Base-by-base conservation (phyloP, 2,329 filamentous ascomycete genomes). In the Clarireedia homoeocarpa region DNA sequence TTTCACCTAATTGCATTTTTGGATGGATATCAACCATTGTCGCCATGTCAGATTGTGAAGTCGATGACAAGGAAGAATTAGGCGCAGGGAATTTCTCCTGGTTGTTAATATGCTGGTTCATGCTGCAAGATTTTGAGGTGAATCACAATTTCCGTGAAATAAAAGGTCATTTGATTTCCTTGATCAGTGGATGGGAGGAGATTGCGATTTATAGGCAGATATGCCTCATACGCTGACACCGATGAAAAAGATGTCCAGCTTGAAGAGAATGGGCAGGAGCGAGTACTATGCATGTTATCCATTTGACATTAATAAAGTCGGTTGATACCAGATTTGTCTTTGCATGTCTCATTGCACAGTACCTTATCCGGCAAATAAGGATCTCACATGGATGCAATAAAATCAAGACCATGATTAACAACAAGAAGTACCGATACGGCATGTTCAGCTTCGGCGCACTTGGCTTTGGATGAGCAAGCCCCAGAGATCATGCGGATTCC, bases 11-110 rank as follows among this genome's bases (percentile, higher is more conserved):
- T 36, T 55, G 53, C 4, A 56, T 51, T 12, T 53, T 47, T 15
- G 42, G 44, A 2, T 49, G 44, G 24, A 20, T 36, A 14, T 51
- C 46, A 9, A 44, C 20, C 42, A 59, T 58, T 34, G 56, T 48
- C 12, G 45, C 46, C 26, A 58, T 60, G 17, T 61, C 60, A 5
- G 60, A 59, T 17, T 58, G 50, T 24, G 47, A 50, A 10, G 30
- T 48, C 48, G 51, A 52, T 17, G 42, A 15, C 0, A 24, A n/a
- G 17, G 54, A 42, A 2, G 55, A 44, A 12, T 17, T 9, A 30
- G 15, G 26, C 9, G 27, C 10, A 4, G 48, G 14, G 10, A 30
- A n/a, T 6, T 30, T 34, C 23, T 34, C 48, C 6, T 39, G 30
- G 20, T 46, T 36, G 23, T 24, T 23, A 1, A 27, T 23, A 20